Conservation (phyloP, 1,284 basidiomycete genomes). For the Moesziomyces globuligerus region DNA sequence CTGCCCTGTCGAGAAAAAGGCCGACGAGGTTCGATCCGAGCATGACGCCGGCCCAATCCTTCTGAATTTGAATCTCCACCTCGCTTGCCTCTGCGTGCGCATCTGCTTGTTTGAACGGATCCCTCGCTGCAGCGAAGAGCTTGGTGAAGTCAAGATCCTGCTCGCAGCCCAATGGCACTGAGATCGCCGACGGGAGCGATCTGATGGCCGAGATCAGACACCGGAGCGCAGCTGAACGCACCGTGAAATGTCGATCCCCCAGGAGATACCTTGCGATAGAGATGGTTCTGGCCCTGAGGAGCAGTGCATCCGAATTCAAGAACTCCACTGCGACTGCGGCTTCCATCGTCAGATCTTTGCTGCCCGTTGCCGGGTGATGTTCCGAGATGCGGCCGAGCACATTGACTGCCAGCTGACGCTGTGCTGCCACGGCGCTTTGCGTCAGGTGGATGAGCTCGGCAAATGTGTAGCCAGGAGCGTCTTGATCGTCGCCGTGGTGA, state of each 20-base stretch:
- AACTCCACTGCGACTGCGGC: not conserved
- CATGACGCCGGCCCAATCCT: constrained; percentile 43
- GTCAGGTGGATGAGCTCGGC: constrained; percentile 85
- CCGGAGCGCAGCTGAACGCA: constrained; percentile 48
- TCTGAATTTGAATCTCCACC: constrained; percentile 30
- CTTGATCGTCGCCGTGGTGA: constrained; percentile 81
- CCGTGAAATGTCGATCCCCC: constrained; percentile 53
- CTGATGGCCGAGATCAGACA: constrained; percentile 34
- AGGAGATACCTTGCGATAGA: constrained; percentile 52
- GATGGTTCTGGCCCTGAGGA: constrained; percentile 31
- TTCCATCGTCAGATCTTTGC: not conserved
- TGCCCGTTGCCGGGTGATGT: constrained; percentile 21
- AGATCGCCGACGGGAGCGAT: constrained; percentile 30
- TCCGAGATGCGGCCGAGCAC: constrained; percentile 74
- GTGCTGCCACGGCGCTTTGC: constrained; percentile 82
- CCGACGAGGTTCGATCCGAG: constrained; percentile 30
- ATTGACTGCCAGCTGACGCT: constrained; percentile 82
- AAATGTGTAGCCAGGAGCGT: constrained; percentile 86
- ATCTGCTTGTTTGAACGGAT: constrained; percentile 4
- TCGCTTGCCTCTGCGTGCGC: constrained; percentile 31
- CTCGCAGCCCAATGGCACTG: constrained; percentile 7
- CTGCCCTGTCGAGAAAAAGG: constrained; percentile 32
- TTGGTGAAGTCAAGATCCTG: constrained; percentile 28
- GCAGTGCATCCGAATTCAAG: constrained; percentile 21
- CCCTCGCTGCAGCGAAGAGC: constrained; percentile 6